Percentiles rank a stretch among this genome's conserved stretches.
phyloP scores from a whole-genome alignment of 192 early-diverging fungal species.

The Mortierella antarctica region DNA sequence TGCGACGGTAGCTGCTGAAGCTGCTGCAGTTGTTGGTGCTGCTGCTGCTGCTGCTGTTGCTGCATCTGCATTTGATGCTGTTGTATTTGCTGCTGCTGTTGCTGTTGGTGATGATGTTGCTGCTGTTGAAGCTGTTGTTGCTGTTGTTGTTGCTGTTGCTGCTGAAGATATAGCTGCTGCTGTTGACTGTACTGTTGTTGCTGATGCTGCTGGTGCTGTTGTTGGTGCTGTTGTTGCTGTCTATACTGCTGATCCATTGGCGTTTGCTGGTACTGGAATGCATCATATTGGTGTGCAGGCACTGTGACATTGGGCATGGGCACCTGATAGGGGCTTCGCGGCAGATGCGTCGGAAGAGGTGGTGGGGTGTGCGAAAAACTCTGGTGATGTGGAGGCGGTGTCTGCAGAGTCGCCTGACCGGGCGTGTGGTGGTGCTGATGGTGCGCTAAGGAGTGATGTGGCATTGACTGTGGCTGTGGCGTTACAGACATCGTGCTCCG shows the following conservation, averaged over 20 bases:
- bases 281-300: constrained; percentile 30
- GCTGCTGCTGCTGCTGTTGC: constrained; percentile 27
- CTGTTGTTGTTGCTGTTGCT: constrained; percentile 43
- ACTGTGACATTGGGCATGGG: constrained; percentile 36
- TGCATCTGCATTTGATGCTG: constrained; percentile 23
- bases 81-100: constrained; percentile 17
- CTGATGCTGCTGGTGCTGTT: constrained; percentile 25
- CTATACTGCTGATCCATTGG: constrained; percentile 36
- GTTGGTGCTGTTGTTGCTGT: constrained; percentile 40
- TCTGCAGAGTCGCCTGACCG: constrained; percentile 41
- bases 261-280: constrained; percentile 40
- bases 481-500: constrained; percentile 49
- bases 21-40: constrained; percentile 25
- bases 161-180: constrained; percentile 20
- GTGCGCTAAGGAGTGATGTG: neutral
- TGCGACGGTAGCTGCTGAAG: constrained; percentile 21
- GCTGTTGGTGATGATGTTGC: constrained; percentile 26
- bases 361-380: constrained; percentile 33
- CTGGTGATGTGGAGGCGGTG: constrained; percentile 35
- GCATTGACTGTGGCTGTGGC: constrained; percentile 42
- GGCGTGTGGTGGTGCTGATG: constrained; percentile 32
- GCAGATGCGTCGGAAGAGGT: constrained; percentile 20
- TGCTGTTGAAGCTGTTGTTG: constrained; percentile 13
- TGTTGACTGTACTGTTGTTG: constrained; percentile 23
- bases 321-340: constrained; percentile 46